Evolutionary conservation across 805 yeast genomes (phyloP), one percentile per base, ranked within the genome.

Genomic region (Schwanniomyces occidentalis): DNA sequence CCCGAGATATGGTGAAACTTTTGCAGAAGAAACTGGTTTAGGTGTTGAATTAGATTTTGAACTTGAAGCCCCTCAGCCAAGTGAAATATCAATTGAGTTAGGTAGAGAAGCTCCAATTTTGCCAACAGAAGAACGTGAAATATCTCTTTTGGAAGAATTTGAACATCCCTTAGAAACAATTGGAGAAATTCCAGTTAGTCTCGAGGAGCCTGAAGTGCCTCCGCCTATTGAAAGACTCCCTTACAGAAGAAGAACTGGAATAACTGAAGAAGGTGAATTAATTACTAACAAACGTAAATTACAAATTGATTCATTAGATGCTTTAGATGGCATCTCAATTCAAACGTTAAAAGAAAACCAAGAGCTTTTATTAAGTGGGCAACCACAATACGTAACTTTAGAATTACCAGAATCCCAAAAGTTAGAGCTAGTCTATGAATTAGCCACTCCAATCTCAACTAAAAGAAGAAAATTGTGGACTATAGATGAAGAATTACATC

Each of bases 41-140:
- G 65, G 62, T 34, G 60, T 67, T 20, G 81, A 75, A 17, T 63
- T 81, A 28, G 81, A 79, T 46, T 63, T 80, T 24, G 69, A 68
- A 29, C 51, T 55, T 28, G 49, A 41, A 20, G 46, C 37, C 9
- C 43, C 32, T 30, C 45, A 25, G 6, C 63, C 59, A 51, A 30
- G 35, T 51, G 73, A 74, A 44, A 44, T 48, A 27, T 75, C 82
- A 5, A 65, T 78, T 24, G 85, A 79, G 55, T 52, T 71, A 9
- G 82, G 82, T 2, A 69, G 84, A 58, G 71, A 66, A 34, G 62
- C 50, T 1, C 42, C 46, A 2, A 45, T 37, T 8, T 21, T 42
- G 21, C 38, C 42, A 7, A 47, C 43, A 14, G 46, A 47, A 13
- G 51, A 52, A 8, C 55, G 45, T 8, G 64, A 61, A 18, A 44